phyloP scores from a whole-genome alignment of 202 grass and related monocot genomes.

The Elaeis oleifera region DNA sequence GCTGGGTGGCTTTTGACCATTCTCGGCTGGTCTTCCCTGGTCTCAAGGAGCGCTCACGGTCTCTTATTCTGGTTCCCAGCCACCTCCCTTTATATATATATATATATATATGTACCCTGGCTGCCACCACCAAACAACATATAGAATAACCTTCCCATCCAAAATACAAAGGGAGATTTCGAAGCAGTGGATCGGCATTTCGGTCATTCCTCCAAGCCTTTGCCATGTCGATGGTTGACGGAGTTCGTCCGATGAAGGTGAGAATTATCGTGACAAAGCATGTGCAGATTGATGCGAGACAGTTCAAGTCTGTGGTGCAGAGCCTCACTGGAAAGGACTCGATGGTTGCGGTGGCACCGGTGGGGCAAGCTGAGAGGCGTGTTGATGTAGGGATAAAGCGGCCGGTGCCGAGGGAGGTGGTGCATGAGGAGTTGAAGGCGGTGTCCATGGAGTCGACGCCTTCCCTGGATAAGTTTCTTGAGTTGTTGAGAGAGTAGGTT shows the following conservation, averaged over 20 bases:
- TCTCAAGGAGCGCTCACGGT: too few relatives aligned
- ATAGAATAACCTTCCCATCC: too few relatives aligned
- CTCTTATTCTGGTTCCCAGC: too few relatives aligned
- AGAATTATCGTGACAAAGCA: slow-evolving; percentile 49
- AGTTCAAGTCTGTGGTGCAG: slow-evolving; percentile 70
- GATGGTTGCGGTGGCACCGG: background rate
- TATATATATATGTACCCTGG: too few relatives aligned
- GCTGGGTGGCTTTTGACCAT: too few relatives aligned
- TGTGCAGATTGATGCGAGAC: slow-evolving; percentile 33
- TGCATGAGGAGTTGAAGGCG: background rate
- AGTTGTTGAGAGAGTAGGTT: slow-evolving; percentile 28
- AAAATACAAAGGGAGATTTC: too few relatives aligned
- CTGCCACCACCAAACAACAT: too few relatives aligned
- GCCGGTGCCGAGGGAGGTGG: background rate
- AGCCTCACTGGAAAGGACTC: slow-evolving; percentile 51
- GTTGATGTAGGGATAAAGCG: background rate
- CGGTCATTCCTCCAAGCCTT: background rate
- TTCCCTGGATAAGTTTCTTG: slow-evolving; percentile 32
- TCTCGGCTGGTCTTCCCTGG: too few relatives aligned
- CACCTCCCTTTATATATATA: too few relatives aligned
- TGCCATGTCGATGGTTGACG: slow-evolving; percentile 20
- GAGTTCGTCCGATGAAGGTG: slow-evolving; percentile 23
- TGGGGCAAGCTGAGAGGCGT: background rate
- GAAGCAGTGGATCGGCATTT: too few relatives aligned
- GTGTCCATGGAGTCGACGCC: slow-evolving; percentile 13